These are phyloP conservation scores for Cucurbitaria berberidis DNA, from an alignment of 2,329 filamentous ascomycete genomes.

Conservation along the genomic window DNA sequence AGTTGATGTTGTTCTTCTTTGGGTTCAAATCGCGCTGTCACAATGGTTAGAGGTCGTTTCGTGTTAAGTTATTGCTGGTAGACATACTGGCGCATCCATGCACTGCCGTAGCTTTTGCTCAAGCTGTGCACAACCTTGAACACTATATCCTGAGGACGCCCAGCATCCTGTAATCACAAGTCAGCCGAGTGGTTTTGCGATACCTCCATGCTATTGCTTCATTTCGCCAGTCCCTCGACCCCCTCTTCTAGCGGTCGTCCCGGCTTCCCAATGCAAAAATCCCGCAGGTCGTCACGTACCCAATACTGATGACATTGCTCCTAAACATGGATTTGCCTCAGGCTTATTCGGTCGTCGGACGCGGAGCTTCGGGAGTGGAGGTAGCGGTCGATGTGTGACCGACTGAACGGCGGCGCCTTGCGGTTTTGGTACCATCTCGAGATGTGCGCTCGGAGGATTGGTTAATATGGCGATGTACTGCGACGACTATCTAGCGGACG, in stretches of 20 bases:
- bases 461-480: background rate
- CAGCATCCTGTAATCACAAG: conserved; percentile 69
- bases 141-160: conserved; percentile 76
- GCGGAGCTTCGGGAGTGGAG: conserved; percentile 67
- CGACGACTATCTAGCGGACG: background rate
- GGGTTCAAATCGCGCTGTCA: conserved; percentile 60
- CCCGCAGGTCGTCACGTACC: conserved; percentile 53
- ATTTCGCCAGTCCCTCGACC: background rate
- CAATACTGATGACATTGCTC: conserved; percentile 70
- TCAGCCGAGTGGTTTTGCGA: conserved; percentile 24
- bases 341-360: conserved; percentile 68
- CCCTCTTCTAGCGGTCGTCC: background rate
- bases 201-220: background rate
- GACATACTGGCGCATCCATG: conserved; percentile 80
- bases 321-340: conserved; percentile 68
- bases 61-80: background rate
- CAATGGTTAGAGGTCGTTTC: conserved; percentile 11
- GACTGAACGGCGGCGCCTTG: conserved; percentile 42
- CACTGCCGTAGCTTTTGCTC: conserved; percentile 68
- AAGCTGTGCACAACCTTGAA: conserved; percentile 64
- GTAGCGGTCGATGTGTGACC: conserved; percentile 57
- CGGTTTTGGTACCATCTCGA: conserved; percentile 47
- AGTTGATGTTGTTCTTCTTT: conserved; percentile 85
- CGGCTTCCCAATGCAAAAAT: background rate
- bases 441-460: conserved; percentile 5